Evolutionary conservation across 2,329 filamentous ascomycete genomes (phyloP).

Genomic region (Coniochaeta sp.): DNA sequence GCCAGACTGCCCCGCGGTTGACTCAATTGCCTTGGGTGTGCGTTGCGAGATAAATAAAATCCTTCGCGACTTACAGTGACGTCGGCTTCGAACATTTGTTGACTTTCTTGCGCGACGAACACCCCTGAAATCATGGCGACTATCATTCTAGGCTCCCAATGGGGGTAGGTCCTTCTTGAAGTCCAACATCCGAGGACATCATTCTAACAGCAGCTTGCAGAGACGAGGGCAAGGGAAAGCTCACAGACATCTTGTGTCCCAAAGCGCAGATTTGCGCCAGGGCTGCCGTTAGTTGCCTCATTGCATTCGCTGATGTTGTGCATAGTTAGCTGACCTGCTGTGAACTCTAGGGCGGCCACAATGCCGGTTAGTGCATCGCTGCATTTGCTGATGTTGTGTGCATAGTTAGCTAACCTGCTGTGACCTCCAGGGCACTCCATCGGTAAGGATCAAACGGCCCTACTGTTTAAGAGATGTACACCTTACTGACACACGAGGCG

Average conservation of each 20-base stretch:
- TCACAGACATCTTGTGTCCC: constrained; percentile 48
- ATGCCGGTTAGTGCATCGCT: constrained; percentile 47
- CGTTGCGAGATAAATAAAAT: not conserved
- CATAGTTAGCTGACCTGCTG: not conserved
- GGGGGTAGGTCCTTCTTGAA: constrained; percentile 36
- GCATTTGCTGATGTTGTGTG: not conserved
- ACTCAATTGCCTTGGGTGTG: not conserved
- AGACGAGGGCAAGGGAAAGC: constrained; percentile 36
- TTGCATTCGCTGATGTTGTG: not conserved
- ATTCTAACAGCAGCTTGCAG: constrained; percentile 9
- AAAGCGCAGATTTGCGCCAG: constrained; percentile 49
- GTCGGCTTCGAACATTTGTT: not conserved
- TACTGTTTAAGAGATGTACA: not conserved
- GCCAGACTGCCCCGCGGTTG: not conserved
- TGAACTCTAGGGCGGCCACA: constrained; percentile 44
- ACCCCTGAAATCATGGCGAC: constrained; percentile 37
- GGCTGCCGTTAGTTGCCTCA: constrained; percentile 32
- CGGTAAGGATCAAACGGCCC: constrained; percentile 12
- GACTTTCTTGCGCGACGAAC: not conserved
- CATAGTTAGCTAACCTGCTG: not conserved
- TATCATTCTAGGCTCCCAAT: constrained; percentile 53
- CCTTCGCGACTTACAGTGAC: not conserved
- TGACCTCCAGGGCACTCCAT: constrained; percentile 35
- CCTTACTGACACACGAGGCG: constrained; percentile 11
- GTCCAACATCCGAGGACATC: not conserved